phyloP scores from a whole-genome alignment of 2,329 filamentous ascomycete species.

The Xylariaceae sp. region DNA sequence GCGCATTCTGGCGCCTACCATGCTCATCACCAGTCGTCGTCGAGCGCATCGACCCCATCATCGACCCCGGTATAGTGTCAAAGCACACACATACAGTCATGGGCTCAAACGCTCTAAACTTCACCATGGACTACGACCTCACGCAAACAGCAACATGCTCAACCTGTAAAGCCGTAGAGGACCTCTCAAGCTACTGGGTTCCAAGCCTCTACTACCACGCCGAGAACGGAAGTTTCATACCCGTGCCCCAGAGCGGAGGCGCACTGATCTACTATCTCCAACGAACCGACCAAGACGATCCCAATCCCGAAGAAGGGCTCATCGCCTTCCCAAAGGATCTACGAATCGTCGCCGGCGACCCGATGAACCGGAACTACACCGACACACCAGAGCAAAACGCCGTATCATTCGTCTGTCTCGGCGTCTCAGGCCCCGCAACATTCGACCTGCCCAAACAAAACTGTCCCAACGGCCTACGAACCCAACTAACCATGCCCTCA shows the following conservation, averaged over 20 bases:
- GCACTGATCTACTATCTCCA: constrained; percentile 55
- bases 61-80: constrained; percentile 50
- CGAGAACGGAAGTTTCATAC: constrained; percentile 53
- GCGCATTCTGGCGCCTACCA: constrained; percentile 24
- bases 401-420: constrained; percentile 54
- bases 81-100: constrained; percentile 59
- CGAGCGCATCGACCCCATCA: constrained; percentile 56
- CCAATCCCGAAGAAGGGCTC: constrained; percentile 43
- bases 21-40: constrained; percentile 24
- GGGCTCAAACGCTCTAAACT: constrained; percentile 59
- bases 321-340: constrained; percentile 59
- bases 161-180: constrained; percentile 58
- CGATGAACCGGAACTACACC: constrained; percentile 46
- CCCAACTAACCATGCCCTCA: constrained; percentile 55
- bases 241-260: constrained; percentile 40
- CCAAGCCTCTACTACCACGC: constrained; percentile 51
- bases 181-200: constrained; percentile 67
- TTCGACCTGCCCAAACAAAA: constrained; percentile 51
- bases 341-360: constrained; percentile 62
- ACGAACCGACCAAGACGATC: constrained; percentile 36
- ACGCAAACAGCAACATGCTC: constrained; percentile 57
- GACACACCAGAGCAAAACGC: constrained; percentile 44
- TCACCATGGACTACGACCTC: constrained; percentile 48
- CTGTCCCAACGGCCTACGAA: constrained; percentile 49
- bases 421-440: constrained; percentile 41